Conservation (phyloP, 768 basidiomycete species). For the Trametes villosa region DNA sequence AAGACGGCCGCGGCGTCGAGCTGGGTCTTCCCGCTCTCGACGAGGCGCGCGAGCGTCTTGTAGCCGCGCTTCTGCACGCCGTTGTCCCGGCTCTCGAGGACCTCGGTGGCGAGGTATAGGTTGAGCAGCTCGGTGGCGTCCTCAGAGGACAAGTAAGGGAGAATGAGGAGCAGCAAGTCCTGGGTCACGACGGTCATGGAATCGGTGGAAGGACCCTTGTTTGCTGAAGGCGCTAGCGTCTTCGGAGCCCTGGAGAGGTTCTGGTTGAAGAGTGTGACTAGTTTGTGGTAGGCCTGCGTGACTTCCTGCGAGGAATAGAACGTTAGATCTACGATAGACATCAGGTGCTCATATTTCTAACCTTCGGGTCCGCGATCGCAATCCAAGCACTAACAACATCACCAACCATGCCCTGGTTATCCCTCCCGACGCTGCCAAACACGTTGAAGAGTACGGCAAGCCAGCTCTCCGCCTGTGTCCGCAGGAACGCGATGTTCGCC, state of each 20-base stretch:
- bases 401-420: slow-evolving; percentile 75
- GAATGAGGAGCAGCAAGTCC: slow-evolving; percentile 84
- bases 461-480: slow-evolving; percentile 87
- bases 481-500: slow-evolving; percentile 72
- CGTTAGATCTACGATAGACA: neutral
- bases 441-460: slow-evolving; percentile 95
- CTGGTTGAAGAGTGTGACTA: slow-evolving; percentile 69
- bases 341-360: slow-evolving; percentile 35
- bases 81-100: slow-evolving; percentile 79
- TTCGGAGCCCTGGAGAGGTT: slow-evolving; percentile 53
- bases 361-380: slow-evolving; percentile 73
- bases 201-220: slow-evolving; percentile 43
- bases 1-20: slow-evolving; percentile 63
- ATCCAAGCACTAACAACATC: slow-evolving; percentile 91
- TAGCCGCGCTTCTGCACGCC: slow-evolving; percentile 96
- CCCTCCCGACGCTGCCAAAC: slow-evolving; percentile 83
- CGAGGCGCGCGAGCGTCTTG: slow-evolving; percentile 77
- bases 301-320: slow-evolving; percentile 55
- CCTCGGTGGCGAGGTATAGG: slow-evolving; percentile 64
- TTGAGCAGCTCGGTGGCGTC: slow-evolving; percentile 71
- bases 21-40: slow-evolving; percentile 63
- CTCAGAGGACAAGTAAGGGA: slow-evolving; percentile 68
- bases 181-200: slow-evolving; percentile 67
- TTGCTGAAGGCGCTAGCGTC: slow-evolving; percentile 27
- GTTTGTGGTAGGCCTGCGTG: slow-evolving; percentile 78